A percentile compares a stretch with the other conserved stretches of the same genome.
Evolutionary conservation across 345 rosid species (phyloP).

Genomic region (Passiflora organensis): DNA sequence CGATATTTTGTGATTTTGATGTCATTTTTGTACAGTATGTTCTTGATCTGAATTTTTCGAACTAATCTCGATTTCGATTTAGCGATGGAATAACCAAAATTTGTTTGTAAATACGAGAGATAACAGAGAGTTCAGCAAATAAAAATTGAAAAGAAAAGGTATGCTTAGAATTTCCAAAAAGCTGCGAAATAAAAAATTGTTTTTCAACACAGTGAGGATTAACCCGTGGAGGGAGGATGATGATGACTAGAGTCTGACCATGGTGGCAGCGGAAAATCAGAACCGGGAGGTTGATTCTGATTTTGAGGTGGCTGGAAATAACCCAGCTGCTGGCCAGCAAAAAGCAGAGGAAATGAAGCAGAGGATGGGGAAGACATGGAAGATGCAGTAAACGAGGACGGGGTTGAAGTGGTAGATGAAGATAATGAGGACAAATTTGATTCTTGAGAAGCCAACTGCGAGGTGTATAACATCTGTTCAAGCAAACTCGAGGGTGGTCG

Average conservation of each 20-base stretch:
- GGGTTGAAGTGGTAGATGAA: slow-evolving; percentile 12
- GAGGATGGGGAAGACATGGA: slow-evolving; percentile 25
- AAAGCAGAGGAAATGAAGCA: slow-evolving; percentile 45
- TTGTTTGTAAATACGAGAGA: no score
- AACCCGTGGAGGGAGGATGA: slow-evolving; percentile 9
- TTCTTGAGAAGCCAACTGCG: slow-evolving; percentile 27
- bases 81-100: no score
- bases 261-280: slow-evolving; percentile 11
- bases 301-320: slow-evolving; percentile 11
- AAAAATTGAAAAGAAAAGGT: not conserved
- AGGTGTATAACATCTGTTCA: slow-evolving; percentile 33
- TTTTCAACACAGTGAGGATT: not conserved
- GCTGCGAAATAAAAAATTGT: not conserved
- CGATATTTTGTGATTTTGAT: no score
- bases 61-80: no score
- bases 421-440: slow-evolving; percentile 9
- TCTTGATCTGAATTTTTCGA: no score
- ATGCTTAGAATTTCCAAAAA: not conserved
- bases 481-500: slow-evolving; percentile 21
- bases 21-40: no score
- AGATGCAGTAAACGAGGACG: slow-evolving; percentile 10
- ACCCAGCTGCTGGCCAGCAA: slow-evolving; percentile 27
- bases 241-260: slow-evolving; percentile 19
- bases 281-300: slow-evolving; percentile 5
- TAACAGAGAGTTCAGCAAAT: not conserved